Conservation (phyloP, 2,329 filamentous ascomycete genomes). For the Aspergillus sergii region DNA sequence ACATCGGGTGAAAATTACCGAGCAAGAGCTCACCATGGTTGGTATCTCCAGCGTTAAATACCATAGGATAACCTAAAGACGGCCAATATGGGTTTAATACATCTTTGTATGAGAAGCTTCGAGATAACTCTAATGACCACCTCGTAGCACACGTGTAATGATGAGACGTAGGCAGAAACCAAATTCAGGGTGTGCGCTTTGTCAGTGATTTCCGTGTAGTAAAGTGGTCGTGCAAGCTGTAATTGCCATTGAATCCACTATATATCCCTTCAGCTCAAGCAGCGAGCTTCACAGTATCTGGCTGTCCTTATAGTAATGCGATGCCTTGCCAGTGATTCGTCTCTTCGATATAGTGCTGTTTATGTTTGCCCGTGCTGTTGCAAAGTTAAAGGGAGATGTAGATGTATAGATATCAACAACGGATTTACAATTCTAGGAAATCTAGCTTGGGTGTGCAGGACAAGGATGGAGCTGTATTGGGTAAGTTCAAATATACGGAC, state of each 20-base stretch:
- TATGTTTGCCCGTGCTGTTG: neutral
- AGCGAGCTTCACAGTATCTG: neutral
- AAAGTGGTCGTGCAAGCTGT: neutral
- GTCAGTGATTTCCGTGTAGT: neutral
- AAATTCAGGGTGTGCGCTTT: neutral
- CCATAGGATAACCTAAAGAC: no score
- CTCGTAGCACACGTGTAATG: neutral
- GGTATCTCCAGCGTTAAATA: no score
- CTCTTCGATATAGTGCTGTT: neutral
- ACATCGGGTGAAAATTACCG: no score
- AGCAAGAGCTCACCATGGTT: no score
- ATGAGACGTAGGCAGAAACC: neutral
- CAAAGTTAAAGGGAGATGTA: neutral
- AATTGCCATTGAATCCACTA: neutral
- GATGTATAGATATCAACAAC: neutral
- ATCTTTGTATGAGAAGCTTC: no score
- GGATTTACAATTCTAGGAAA: neutral
- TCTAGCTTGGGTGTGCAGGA: neutral
- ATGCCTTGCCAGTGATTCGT: neutral
- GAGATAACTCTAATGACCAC: no score
- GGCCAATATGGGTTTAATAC: no score
- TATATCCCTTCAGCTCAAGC: neutral
- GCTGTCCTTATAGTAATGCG: neutral
- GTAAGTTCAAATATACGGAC: neutral
- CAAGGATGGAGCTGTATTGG: neutral